Conservation (phyloP, 2,329 filamentous ascomycete genomes). For the Neocatenulostroma microsporum region DNA sequence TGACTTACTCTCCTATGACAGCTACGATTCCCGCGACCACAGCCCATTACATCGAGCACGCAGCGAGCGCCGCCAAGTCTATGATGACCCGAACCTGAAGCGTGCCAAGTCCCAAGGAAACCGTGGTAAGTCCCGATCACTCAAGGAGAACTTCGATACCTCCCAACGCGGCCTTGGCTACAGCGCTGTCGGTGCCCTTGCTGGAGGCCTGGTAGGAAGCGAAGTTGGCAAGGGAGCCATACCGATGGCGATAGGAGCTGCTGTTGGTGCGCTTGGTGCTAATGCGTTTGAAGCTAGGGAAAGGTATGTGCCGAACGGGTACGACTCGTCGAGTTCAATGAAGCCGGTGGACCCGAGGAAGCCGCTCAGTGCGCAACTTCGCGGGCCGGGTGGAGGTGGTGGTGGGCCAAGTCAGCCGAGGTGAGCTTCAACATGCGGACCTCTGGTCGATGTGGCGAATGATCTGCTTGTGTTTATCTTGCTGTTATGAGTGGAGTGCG, state of each 20-base stretch:
- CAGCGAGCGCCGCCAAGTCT: constrained; percentile 6
- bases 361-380: constrained; percentile 7
- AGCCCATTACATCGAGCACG: constrained; percentile 1
- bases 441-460: constrained; percentile 1
- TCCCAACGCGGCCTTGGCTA: constrained; percentile 22
- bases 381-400: neutral
- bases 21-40: constrained; percentile 2
- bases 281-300: constrained; percentile 25
- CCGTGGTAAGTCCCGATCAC: constrained; percentile 20
- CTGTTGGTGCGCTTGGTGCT: constrained; percentile 23
- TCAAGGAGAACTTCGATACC: constrained; percentile 20
- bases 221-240: constrained; percentile 21
- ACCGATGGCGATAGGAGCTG: constrained; percentile 20
- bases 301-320: constrained; percentile 18
- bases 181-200: constrained; percentile 22
- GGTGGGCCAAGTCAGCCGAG: constrained; percentile 4
- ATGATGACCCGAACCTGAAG: constrained; percentile 9
- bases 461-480: too few relatives aligned
- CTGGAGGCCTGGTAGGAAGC: constrained; percentile 23
- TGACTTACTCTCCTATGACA: constrained; percentile 7
- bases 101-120: constrained; percentile 8
- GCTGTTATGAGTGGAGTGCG: too few relatives aligned
- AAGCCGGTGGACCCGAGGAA: constrained; percentile 10
- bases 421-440: constrained; percentile 9
- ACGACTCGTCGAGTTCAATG: neutral